Percentiles rank a stretch among this genome's conserved stretches.
Evolutionary conservation across 305 asterid genomes (phyloP).

Genomic region (Fraxinus platypoda): DNA sequence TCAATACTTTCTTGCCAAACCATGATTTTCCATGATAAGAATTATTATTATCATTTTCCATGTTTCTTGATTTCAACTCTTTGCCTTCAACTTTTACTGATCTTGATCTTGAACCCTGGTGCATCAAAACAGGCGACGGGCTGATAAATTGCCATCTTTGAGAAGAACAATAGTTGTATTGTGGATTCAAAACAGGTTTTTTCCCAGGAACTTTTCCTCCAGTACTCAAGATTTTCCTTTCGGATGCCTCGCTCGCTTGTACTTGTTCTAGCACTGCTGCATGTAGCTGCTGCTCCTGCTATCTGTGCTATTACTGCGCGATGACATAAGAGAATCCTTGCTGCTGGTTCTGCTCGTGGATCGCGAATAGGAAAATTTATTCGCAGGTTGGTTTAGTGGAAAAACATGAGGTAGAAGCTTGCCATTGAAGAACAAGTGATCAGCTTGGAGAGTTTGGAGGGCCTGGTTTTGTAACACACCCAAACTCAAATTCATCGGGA

Average conservation of each 20-base stretch:
- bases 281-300: slow-evolving; percentile 57
- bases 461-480: slow-evolving; percentile 28
- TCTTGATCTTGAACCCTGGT: slow-evolving; percentile 36
- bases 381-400: slow-evolving; percentile 33
- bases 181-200: slow-evolving; percentile 23
- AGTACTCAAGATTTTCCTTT: slow-evolving; percentile 12
- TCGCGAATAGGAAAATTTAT: slow-evolving; percentile 33
- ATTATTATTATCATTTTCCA: slow-evolving; percentile 4
- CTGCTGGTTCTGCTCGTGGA: slow-evolving; percentile 60
- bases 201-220: neutral
- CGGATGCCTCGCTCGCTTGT: slow-evolving; percentile 41
- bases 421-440: slow-evolving; percentile 66
- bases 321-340: slow-evolving; percentile 58
- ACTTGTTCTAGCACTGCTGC: slow-evolving; percentile 77
- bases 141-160: slow-evolving; percentile 65
- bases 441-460: slow-evolving; percentile 67
- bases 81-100: slow-evolving; percentile 29
- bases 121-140: slow-evolving; percentile 48
- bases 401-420: slow-evolving; percentile 62
- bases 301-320: slow-evolving; percentile 70
- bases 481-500: slow-evolving; percentile 43
- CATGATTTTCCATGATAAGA: slow-evolving; percentile 21
- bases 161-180: slow-evolving; percentile 39
- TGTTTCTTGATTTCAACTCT: slow-evolving; percentile 23
- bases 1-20: slow-evolving; percentile 48